Evolutionary conservation across 805 yeast species (phyloP).

Genomic region (Teunomyces barrocoloradensis): DNA sequence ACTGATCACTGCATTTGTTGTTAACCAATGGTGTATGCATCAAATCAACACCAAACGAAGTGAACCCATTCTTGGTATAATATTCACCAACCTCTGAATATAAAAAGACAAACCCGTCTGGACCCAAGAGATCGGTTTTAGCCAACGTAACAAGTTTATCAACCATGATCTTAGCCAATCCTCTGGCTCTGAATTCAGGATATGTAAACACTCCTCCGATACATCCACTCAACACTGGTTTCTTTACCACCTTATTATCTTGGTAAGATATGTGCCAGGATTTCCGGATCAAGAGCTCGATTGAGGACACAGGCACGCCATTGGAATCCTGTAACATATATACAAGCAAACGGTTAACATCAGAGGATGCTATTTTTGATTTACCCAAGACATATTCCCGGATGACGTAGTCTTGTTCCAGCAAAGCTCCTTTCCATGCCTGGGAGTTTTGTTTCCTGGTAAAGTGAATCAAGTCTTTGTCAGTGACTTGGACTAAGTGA

Average conservation of each 20-base stretch:
- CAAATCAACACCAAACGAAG: constrained; percentile 35
- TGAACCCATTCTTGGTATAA: constrained; percentile 37
- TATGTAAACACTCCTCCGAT: constrained; percentile 43
- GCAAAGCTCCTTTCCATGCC: constrained; percentile 37
- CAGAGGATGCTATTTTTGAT: constrained; percentile 17
- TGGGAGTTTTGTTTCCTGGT: constrained; percentile 34
- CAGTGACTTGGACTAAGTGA: constrained; percentile 18
- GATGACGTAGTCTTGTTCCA: constrained; percentile 30
- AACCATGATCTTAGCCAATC: constrained; percentile 39
- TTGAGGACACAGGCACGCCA: constrained; percentile 25
- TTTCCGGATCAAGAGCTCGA: constrained; percentile 34
- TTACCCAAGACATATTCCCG: constrained; percentile 33
- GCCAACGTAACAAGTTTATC: constrained; percentile 31
- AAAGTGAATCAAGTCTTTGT: constrained; percentile 23
- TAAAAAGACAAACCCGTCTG: constrained; percentile 34
- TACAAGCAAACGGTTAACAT: constrained; percentile 18
- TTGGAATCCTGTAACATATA: constrained; percentile 21
- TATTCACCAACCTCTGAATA: constrained; percentile 46
- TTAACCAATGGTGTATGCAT: constrained; percentile 21
- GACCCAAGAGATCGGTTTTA: constrained; percentile 21
- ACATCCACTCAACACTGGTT: constrained; percentile 30
- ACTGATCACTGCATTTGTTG: constrained; percentile 1
- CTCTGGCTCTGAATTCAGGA: constrained; percentile 35
- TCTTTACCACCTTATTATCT: constrained; percentile 14
- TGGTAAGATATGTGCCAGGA: constrained; percentile 23